Conservation (phyloP, 1,284 basidiomycete species). For the Moniliella sp. region DNA sequence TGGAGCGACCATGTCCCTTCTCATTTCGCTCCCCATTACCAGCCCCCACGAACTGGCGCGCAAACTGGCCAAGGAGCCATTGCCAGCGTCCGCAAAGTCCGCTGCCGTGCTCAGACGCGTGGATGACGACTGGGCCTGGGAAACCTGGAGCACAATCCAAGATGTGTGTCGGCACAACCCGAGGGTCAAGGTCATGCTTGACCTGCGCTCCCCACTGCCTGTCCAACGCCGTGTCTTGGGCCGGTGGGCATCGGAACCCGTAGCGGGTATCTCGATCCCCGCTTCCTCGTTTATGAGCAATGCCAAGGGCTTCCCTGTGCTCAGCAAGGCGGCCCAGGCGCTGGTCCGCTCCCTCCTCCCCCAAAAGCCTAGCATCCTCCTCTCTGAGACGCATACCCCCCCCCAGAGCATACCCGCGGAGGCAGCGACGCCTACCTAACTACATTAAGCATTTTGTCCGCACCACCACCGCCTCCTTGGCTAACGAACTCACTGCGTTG, state of each 20-base stretch:
- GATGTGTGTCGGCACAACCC: slow-evolving; percentile 67
- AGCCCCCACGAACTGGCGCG: no score
- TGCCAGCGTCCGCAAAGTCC: no score
- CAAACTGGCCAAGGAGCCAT: no score
- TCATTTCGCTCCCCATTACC: no score
- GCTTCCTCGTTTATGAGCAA: slow-evolving; percentile 80
- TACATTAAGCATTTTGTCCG: slow-evolving; percentile 73
- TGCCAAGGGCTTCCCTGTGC: slow-evolving; percentile 82
- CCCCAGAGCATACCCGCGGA: no score
- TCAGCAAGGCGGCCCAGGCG: slow-evolving; percentile 48
- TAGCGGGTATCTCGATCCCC: slow-evolving; percentile 66
- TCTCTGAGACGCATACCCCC: slow-evolving; percentile 13
- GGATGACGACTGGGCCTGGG: slow-evolving; percentile 45
- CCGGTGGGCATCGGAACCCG: slow-evolving; percentile 77
- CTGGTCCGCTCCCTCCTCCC: no score
- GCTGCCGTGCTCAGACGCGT: no score
- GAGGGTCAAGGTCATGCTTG: slow-evolving; percentile 57
- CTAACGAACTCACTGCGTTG: no score
- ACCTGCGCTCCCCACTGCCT: slow-evolving; percentile 57
- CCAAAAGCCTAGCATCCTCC: slow-evolving; percentile 6
- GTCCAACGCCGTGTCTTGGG: no score
- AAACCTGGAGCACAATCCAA: slow-evolving; percentile 87
- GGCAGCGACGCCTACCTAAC: no score
- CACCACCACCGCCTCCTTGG: no score
- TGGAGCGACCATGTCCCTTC: no score